Conservation (phyloP, 192 early-diverging fungal genomes). For the Coemansia sp. region DNA sequence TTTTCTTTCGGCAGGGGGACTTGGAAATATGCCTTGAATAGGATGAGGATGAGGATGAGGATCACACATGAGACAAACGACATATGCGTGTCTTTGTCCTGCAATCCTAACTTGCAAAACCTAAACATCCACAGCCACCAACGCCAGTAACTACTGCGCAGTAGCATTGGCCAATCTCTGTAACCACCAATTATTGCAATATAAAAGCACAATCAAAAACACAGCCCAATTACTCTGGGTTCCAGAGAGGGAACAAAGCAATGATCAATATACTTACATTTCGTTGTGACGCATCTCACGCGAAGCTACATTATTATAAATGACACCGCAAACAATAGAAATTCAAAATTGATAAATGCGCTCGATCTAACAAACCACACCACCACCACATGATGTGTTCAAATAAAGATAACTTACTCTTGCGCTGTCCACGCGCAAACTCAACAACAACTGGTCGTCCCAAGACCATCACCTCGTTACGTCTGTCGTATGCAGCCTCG, state of each 20-base stretch:
- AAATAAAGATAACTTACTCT: constrained; percentile 29
- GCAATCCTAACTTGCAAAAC: constrained; percentile 46
- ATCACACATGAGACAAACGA: no score
- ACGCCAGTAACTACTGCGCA: neutral
- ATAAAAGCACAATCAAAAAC: neutral
- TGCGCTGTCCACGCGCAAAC: constrained; percentile 57
- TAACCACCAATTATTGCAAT: neutral
- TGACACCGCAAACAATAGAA: constrained; percentile 1
- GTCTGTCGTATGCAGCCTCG: constrained; percentile 48
- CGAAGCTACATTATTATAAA: constrained; percentile 28
- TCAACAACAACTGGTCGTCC: constrained; percentile 42
- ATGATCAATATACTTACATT: constrained; percentile 29
- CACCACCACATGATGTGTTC: neutral
- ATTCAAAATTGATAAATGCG: neutral
- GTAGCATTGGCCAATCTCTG: neutral
- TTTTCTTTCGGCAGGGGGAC: neutral
- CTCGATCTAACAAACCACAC: no score
- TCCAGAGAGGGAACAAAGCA: neutral
- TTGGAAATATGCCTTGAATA: neutral
- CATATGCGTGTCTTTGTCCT: constrained; percentile 14
- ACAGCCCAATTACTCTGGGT: neutral
- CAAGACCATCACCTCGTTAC: constrained; percentile 31
- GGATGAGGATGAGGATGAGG: neutral
- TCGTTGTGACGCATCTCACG: constrained; percentile 51
- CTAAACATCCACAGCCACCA: constrained; percentile 7